Evolutionary conservation across 2,329 filamentous ascomycete genomes (phyloP).

Genomic region (Tothia fuscella): DNA sequence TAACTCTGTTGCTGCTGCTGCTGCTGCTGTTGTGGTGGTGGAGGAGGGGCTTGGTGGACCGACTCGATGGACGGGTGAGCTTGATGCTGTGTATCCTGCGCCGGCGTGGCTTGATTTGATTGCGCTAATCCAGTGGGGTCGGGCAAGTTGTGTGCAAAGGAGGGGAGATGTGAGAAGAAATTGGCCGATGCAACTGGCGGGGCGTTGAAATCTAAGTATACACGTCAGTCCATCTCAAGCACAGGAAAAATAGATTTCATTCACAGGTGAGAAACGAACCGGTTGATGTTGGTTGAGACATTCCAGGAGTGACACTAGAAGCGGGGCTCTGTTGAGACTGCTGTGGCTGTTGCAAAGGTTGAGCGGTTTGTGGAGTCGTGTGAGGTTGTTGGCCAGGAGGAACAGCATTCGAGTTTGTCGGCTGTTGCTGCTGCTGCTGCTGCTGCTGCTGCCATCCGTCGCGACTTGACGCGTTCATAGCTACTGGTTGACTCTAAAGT

Average conservation of each 20-base stretch:
- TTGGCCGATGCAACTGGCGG: no score
- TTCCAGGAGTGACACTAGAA: no score
- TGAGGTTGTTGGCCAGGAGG: neutral
- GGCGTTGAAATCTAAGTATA: no score
- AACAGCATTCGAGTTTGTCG: neutral
- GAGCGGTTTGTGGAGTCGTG: neutral
- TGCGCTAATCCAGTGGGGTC: slow-evolving; percentile 32
- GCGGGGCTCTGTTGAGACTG: neutral
- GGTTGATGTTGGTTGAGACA: no score
- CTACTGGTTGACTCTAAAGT: no score
- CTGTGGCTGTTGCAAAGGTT: neutral
- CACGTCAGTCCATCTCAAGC: no score
- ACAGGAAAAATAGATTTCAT: no score
- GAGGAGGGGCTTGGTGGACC: slow-evolving; percentile 16
- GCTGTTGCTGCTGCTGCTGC: slow-evolving; percentile 20
- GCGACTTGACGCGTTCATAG: slow-evolving; percentile 29
- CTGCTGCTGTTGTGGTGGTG: slow-evolving; percentile 20
- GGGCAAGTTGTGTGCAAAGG: slow-evolving; percentile 32
- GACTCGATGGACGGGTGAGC: slow-evolving; percentile 18
- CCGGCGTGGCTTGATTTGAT: slow-evolving; percentile 30
- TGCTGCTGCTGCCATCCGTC: slow-evolving; percentile 32
- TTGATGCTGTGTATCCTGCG: slow-evolving; percentile 24
- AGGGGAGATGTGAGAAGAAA: slow-evolving; percentile 31
- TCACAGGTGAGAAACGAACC: no score
- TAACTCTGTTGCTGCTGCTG: slow-evolving; percentile 29